These are phyloP conservation scores for Kwoniella pini DNA, from an alignment of 768 basidiomycete species.

Conservation along the genomic window DNA sequence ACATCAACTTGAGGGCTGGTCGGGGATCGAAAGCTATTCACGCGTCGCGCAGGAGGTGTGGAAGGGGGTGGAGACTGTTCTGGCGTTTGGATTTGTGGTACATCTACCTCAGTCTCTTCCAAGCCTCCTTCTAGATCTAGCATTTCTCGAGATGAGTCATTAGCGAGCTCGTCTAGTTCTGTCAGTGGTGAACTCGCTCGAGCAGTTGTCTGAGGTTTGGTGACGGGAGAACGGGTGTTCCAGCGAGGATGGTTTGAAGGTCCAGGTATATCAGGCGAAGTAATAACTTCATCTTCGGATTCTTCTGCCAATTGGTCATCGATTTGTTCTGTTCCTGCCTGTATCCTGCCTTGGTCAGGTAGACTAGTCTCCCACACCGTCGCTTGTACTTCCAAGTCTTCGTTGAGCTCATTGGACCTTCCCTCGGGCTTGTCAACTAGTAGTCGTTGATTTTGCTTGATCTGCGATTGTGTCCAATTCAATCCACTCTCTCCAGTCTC, in stretches of 20 bases:
- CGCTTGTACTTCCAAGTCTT: no score
- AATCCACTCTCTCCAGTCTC: conserved; percentile 16
- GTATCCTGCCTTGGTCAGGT: no score
- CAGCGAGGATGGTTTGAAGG: background rate
- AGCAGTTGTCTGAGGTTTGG: background rate
- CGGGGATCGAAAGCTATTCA: background rate
- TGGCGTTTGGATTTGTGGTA: conserved; percentile 8
- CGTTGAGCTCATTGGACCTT: no score
- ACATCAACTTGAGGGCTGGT: background rate
- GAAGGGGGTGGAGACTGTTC: conserved; percentile 4
- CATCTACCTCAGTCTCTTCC: conserved; percentile 18
- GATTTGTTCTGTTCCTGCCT: no score
- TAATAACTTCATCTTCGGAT: conserved; percentile 5
- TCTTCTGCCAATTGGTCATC: background rate
- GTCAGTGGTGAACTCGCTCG: background rate
- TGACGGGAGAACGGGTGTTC: background rate
- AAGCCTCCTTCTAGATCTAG: background rate
- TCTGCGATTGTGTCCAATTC: conserved; percentile 15
- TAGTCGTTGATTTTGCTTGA: conserved; percentile 8
- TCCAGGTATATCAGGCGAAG: conserved; percentile 1
- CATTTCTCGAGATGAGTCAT: no score
- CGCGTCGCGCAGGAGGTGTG: background rate
- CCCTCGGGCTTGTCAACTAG: no score
- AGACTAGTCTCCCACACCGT: no score
- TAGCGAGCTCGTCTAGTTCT: no score